These are phyloP conservation scores for Arthroderma sp. DNA, from an alignment of 2,329 filamentous ascomycete genomes.

Conservation along the genomic window DNA sequence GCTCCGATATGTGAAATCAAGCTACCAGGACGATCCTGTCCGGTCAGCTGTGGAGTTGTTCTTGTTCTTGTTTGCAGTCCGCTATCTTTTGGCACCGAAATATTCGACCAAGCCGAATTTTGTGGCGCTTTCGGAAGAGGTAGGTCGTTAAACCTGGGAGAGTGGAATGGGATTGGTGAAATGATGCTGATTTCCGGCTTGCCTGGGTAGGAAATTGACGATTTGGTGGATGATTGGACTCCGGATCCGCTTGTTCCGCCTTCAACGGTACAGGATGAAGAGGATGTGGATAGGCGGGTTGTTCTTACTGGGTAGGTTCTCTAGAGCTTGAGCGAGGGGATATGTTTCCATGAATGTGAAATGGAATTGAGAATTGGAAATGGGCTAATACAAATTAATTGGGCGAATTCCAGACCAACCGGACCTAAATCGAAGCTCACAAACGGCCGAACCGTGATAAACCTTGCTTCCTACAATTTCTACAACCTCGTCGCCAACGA, in stretches of 20 bases:
- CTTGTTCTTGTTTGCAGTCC: slow-evolving; percentile 86
- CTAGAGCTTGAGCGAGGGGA: too few relatives aligned
- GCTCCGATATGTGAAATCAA: slow-evolving; percentile 88
- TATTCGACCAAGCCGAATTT: slow-evolving; percentile 90
- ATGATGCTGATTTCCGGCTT: neutral
- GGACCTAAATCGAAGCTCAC: slow-evolving; percentile 80
- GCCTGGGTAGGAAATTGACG: slow-evolving; percentile 65
- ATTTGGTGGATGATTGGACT: slow-evolving; percentile 90
- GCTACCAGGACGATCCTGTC: slow-evolving; percentile 93
- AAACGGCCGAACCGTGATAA: slow-evolving; percentile 80
- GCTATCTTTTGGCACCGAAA: slow-evolving; percentile 80
- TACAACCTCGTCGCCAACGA: slow-evolving; percentile 96
- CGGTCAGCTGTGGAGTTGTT: slow-evolving; percentile 87
- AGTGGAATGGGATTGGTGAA: too few relatives aligned
- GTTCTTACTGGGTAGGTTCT: slow-evolving; percentile 67
- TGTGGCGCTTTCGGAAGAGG: slow-evolving; percentile 75
- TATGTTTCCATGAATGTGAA: too few relatives aligned
- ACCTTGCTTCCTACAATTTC: slow-evolving; percentile 91
- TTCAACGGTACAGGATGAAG: slow-evolving; percentile 60
- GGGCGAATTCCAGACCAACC: slow-evolving; percentile 48
- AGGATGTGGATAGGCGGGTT: slow-evolving; percentile 71
- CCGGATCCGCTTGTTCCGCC: slow-evolving; percentile 78
- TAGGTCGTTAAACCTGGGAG: slow-evolving; percentile 17
- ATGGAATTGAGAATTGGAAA: too few relatives aligned
- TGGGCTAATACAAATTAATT: too few relatives aligned